Evolutionary conservation across 2,329 filamentous ascomycete genomes (phyloP).

Genomic region (Teratosphaeria epicoccoides): DNA sequence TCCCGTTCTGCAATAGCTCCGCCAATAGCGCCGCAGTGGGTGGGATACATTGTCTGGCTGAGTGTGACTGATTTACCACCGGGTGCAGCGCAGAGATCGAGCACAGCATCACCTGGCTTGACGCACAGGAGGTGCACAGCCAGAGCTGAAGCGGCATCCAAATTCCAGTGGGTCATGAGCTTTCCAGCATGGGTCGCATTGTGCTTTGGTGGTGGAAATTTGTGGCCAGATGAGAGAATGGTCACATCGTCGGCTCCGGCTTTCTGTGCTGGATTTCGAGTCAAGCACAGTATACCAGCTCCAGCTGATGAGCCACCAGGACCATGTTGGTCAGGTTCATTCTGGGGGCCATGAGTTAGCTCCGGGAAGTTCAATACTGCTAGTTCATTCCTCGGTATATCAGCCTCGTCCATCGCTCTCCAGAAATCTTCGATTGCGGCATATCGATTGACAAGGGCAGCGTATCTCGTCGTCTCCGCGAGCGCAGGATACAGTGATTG

Average conservation of each 20-base stretch:
- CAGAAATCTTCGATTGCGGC: constrained; percentile 9
- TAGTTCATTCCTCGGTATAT: constrained; percentile 1
- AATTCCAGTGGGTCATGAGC: constrained; percentile 21
- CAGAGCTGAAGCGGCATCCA: constrained; percentile 27
- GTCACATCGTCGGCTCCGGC: not conserved
- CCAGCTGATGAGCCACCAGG: not conserved
- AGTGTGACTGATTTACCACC: constrained; percentile 28
- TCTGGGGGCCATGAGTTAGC: not conserved
- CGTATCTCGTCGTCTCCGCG: constrained; percentile 15
- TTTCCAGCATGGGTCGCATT: not conserved
- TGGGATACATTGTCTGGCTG: constrained; percentile 24
- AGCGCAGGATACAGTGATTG: constrained; percentile 19
- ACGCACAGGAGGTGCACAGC: constrained; percentile 26
- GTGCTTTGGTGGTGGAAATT: constrained; percentile 15
- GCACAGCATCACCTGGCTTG: constrained; percentile 27
- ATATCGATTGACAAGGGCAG: constrained; percentile 21
- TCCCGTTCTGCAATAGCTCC: not conserved
- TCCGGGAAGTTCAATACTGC: not conserved
- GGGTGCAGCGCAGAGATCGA: constrained; percentile 33
- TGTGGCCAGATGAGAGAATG: constrained; percentile 1
- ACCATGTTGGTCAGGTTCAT: not conserved
- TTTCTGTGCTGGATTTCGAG: not conserved
- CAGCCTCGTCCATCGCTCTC: constrained; percentile 6
- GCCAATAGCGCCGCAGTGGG: constrained; percentile 6
- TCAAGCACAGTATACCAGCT: constrained; percentile 1